A percentile compares a stretch with the other conserved stretches of the same genome.
Conservation (phyloP, 2,329 filamentous ascomycete species). For the Trichophyton rubrum region DNA sequence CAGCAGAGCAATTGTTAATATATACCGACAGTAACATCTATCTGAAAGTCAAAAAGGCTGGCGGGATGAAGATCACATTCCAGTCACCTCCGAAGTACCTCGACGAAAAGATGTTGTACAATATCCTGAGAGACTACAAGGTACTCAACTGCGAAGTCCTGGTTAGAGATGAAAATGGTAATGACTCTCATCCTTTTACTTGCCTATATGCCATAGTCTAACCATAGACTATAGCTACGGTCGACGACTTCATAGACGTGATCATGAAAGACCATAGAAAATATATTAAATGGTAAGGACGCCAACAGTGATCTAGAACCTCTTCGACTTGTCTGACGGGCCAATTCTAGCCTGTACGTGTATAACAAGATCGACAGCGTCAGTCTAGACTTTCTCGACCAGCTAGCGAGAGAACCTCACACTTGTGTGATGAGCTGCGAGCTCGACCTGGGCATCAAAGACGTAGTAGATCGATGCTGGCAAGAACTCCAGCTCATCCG, state of each 20-base stretch:
- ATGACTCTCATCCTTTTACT: not conserved
- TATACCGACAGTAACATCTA: slow-evolving; percentile 67
- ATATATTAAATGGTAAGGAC: slow-evolving; percentile 62
- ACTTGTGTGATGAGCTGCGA: slow-evolving; percentile 98
- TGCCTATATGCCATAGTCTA: not conserved
- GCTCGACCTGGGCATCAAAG: slow-evolving; percentile 79
- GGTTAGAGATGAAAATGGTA: slow-evolving; percentile 77
- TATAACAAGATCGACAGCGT: slow-evolving; percentile 99
- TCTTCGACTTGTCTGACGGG: not conserved
- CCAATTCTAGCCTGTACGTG: slow-evolving; percentile 59
- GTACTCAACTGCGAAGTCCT: slow-evolving; percentile 95
- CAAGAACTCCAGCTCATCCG: slow-evolving; percentile 79
- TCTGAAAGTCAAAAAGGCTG: slow-evolving; percentile 86
- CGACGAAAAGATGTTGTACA: slow-evolving; percentile 96
- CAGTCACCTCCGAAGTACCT: slow-evolving; percentile 74
- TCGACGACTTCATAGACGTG: slow-evolving; percentile 97
- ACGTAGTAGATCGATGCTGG: slow-evolving; percentile 93
- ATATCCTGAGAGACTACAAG: slow-evolving; percentile 97
- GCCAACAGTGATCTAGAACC: not conserved
- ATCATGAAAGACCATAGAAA: slow-evolving; percentile 99
- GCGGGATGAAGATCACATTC: slow-evolving; percentile 98
- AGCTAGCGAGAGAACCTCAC: slow-evolving; percentile 79
- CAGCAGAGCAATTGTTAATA: not conserved
- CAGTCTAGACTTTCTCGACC: slow-evolving; percentile 83
- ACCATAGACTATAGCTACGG: slow-evolving; percentile 48